phyloP scores from a whole-genome alignment of 75 land plant species.

The Sequoia sempervirens region DNA sequence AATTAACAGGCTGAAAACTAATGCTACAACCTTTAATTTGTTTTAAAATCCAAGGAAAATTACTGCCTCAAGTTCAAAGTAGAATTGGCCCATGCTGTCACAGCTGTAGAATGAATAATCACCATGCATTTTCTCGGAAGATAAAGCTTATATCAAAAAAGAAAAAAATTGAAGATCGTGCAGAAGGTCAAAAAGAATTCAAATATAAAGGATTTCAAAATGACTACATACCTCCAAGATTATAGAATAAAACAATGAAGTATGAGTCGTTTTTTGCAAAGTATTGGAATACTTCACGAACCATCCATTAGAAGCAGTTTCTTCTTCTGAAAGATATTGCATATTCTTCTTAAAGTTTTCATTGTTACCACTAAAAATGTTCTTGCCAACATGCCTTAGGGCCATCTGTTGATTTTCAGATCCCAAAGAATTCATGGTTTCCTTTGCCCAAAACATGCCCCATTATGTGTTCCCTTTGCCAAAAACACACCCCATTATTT shows the following conservation, averaged over 20 bases:
- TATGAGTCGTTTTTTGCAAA: not conserved
- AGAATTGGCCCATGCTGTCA: too few species aligned
- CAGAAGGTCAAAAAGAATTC: not conserved
- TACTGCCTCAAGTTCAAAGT: too few species aligned
- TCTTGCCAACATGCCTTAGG: not conserved
- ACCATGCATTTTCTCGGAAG: not conserved
- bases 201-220: not conserved
- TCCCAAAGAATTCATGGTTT: not conserved
- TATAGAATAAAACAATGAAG: not conserved
- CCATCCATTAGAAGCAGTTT: not conserved
- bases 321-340: not conserved
- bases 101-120: not conserved
- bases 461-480: not conserved
- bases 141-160: not conserved
- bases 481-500: not conserved
- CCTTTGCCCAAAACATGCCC: not conserved
- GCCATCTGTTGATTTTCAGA: not conserved
- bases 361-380: not conserved
- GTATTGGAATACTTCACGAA: not conserved
- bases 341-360: not conserved
- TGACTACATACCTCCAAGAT: not conserved
- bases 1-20: not conserved
- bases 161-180: not conserved
- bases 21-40: not conserved
- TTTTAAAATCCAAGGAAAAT: not conserved